Evolutionary conservation across 2,329 filamentous ascomycete species (phyloP).

Genomic region (Trichoderma pleuroti): DNA sequence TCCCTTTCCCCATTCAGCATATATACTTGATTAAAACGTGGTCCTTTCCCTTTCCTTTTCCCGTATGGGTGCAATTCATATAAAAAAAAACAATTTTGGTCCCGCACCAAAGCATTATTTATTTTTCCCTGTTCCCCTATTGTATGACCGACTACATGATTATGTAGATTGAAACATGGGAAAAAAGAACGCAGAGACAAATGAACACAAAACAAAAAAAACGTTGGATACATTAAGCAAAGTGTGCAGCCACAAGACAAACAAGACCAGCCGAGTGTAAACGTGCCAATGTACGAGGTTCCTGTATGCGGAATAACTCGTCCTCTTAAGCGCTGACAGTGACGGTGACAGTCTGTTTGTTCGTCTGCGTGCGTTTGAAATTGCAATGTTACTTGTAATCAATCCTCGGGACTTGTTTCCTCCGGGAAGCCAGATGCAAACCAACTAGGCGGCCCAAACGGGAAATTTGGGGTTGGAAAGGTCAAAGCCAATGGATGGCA

Average conservation of each 20-base stretch:
- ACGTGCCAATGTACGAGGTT: neutral
- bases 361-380: slow-evolving; percentile 30
- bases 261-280: neutral
- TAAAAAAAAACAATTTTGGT: neutral
- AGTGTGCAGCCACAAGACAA: neutral
- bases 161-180: neutral
- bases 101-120: neutral
- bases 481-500: neutral
- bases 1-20: neutral
- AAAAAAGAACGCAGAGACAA: neutral
- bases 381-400: neutral
- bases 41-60: neutral
- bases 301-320: neutral
- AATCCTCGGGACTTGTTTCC: neutral
- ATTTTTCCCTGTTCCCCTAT: neutral
- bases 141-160: neutral
- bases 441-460: neutral
- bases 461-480: neutral
- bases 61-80: neutral
- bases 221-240: neutral
- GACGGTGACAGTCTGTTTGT: slow-evolving; percentile 32
- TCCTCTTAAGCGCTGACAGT: slow-evolving; percentile 20
- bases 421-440: neutral
- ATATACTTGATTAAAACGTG: neutral
- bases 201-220: neutral